phyloP scores from a whole-genome alignment of 23 red algal species.

The Cyanidioschyzon merolae region DNA sequence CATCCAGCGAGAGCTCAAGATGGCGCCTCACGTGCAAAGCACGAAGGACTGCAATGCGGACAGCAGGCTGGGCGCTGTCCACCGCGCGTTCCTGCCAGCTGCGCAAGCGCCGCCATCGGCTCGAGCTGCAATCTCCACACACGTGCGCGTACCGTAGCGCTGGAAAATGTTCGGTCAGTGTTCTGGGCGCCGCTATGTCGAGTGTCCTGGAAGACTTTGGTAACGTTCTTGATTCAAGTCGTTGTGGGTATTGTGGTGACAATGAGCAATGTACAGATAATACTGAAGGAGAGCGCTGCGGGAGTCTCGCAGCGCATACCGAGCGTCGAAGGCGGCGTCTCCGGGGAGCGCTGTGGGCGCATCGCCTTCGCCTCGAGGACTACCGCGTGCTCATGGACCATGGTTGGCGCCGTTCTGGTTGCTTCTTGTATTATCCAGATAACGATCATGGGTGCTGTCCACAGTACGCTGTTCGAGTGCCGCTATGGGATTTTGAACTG shows the following conservation, averaged over 20 bases:
- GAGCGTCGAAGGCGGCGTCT: background rate
- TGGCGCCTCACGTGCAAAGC: too few species aligned
- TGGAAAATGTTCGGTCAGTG: too few species aligned
- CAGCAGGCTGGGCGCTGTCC: too few species aligned
- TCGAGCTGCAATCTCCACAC: too few species aligned
- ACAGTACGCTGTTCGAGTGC: slow-evolving; percentile 58
- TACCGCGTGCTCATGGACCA: slow-evolving; percentile 59
- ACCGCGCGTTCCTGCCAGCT: too few species aligned
- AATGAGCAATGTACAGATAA: background rate
- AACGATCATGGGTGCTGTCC: slow-evolving; percentile 60
- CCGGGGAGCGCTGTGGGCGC: slow-evolving; percentile 24
- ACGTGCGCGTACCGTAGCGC: too few species aligned
- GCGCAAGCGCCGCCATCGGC: too few species aligned
- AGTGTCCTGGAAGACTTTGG: background rate
- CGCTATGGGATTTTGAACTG: background rate
- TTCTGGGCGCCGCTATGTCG: background rate
- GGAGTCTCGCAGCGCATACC: too few species aligned
- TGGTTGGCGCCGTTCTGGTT: slow-evolving; percentile 77
- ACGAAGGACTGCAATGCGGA: too few species aligned
- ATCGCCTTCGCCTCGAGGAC: slow-evolving; percentile 38
- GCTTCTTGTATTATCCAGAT: slow-evolving; percentile 62
- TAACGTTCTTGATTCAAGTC: background rate
- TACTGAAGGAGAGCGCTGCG: too few species aligned
- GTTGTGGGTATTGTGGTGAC: slow-evolving; percentile 28
- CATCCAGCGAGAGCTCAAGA: too few species aligned